Conservation (phyloP, 1,139 yeast genomes). For the Scheffersomyces cryptocercus region DNA sequence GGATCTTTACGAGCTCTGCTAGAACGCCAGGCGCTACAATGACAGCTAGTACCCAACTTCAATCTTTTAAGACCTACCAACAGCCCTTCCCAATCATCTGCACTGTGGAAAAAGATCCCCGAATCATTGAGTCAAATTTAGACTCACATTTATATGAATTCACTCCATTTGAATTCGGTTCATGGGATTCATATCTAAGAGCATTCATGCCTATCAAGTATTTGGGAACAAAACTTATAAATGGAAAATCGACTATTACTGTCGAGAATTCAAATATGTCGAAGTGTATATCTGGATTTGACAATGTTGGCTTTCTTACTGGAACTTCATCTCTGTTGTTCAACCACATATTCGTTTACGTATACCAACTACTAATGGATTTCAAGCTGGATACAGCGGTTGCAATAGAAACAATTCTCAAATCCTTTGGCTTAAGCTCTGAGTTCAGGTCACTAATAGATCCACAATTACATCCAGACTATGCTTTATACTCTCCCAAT, state of each 20-base stretch:
- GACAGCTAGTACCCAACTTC: constrained; percentile 26
- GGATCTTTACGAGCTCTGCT: constrained; percentile 39
- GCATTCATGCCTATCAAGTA: constrained; percentile 55
- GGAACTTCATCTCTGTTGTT: constrained; percentile 76
- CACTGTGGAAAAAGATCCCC: constrained; percentile 35
- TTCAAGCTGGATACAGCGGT: constrained; percentile 37
- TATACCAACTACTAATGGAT: constrained; percentile 44
- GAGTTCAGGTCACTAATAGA: constrained; percentile 16
- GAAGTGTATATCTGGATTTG: constrained; percentile 59
- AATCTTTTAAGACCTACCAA: constrained; percentile 28
- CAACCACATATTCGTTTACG: constrained; percentile 51
- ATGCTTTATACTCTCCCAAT: constrained; percentile 72
- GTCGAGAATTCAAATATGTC: constrained; percentile 23
- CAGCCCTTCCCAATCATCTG: constrained; percentile 48
- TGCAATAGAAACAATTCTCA: constrained; percentile 46
- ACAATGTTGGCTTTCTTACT: constrained; percentile 69
- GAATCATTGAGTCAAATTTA: constrained; percentile 16
- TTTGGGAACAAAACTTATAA: constrained; percentile 51
- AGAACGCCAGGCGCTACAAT: constrained; percentile 41
- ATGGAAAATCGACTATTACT: constrained; percentile 24
- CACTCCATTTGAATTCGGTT: constrained; percentile 70
- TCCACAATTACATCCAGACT: constrained; percentile 55
- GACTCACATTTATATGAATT: constrained; percentile 50
- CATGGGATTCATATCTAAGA: constrained; percentile 56
- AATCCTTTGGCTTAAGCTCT: constrained; percentile 48